Evolutionary conservation across 306 rosid species (phyloP).

Genomic region (Pterocarpus santalinus): DNA sequence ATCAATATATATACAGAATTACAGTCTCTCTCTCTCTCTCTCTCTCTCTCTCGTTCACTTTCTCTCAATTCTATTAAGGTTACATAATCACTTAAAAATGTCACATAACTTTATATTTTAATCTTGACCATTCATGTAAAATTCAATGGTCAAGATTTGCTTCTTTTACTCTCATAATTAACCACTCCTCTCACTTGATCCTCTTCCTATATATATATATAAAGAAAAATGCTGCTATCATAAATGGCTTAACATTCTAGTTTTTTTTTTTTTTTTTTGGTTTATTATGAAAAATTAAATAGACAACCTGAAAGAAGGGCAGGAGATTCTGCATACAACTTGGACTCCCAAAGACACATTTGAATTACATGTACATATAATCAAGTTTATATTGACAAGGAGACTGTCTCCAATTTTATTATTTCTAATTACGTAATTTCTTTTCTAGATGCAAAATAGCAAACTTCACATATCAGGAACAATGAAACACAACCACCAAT

Average conservation of each 20-base stretch:
- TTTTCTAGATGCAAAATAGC: neutral
- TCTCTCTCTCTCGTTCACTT: no score
- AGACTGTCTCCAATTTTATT: neutral
- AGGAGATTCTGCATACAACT: constrained; percentile 1
- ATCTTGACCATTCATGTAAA: no score
- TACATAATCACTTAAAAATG: no score
- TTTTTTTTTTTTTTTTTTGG: neutral
- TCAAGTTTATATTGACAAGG: neutral
- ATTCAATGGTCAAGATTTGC: no score
- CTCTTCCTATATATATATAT: neutral
- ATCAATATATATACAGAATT: no score
- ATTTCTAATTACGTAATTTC: constrained; percentile 13
- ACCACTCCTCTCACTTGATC: no score
- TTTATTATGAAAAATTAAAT: neutral
- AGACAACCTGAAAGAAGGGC: neutral
- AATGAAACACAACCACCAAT: neutral
- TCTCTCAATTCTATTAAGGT: no score
- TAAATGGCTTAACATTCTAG: neutral
- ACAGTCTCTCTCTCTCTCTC: no score
- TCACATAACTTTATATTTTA: no score
- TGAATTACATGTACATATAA: neutral
- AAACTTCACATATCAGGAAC: neutral
- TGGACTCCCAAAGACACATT: neutral
- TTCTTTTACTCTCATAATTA: no score
- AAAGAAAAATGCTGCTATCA: neutral